Conservation (phyloP, 441 rosid genomes). For the Eugenia klotzschiana region DNA sequence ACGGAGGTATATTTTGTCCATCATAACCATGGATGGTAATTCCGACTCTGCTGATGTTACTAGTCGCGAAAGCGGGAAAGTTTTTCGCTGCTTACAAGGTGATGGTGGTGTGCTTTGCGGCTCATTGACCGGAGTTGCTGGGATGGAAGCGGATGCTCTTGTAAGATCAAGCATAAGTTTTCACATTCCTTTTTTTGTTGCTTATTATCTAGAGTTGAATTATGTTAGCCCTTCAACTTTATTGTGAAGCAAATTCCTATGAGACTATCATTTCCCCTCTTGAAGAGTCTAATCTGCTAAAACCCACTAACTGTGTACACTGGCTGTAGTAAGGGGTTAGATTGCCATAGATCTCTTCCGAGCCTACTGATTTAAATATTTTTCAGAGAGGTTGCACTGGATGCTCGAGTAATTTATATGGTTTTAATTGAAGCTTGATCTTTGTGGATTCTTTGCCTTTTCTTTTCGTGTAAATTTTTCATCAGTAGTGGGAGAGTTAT, state of each 20-base stretch:
- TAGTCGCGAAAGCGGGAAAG: conserved; percentile 79
- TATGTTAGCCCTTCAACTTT: neutral
- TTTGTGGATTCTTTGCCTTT: neutral
- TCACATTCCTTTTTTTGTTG: neutral
- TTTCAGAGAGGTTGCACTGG: neutral
- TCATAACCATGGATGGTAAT: conserved; percentile 76
- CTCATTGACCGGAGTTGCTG: conserved; percentile 84
- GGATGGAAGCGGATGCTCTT: conserved; percentile 95
- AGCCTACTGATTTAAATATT: neutral
- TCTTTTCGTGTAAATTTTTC: neutral
- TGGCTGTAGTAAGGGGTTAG: neutral
- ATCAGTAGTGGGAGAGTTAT: neutral
- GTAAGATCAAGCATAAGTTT: conserved; percentile 40
- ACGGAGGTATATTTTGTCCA: conserved; percentile 71
- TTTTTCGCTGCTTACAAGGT: conserved; percentile 88
- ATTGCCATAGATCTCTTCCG: neutral
- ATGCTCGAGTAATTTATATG: neutral
- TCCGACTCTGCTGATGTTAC: conserved; percentile 76
- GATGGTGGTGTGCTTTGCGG: conserved; percentile 98
- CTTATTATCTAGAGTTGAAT: neutral
- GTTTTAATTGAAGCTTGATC: neutral
- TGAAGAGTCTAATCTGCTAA: neutral
- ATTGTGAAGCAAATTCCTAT: neutral
- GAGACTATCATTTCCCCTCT: neutral
- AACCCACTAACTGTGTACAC: neutral